Evolutionary conservation across 1,139 yeast species (phyloP).

Genomic region (Sugiyamaella grinbergsii): DNA sequence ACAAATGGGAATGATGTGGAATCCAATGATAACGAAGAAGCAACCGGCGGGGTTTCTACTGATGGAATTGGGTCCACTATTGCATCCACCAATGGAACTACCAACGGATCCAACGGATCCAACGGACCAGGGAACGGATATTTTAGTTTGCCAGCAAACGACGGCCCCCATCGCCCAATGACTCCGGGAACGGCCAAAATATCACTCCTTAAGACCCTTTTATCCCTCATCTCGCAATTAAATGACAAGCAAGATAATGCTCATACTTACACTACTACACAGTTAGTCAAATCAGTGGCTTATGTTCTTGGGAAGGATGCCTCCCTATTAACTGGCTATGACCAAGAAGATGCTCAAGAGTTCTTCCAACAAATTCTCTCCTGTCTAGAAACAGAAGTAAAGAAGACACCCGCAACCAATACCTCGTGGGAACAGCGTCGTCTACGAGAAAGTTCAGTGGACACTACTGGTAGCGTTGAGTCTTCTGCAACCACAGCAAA

Average conservation of each 20-base stretch:
- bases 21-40: neutral
- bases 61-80: too few relatives aligned
- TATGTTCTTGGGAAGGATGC: conserved; percentile 82
- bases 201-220: conserved; percentile 30
- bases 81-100: neutral
- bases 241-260: conserved; percentile 39
- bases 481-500: neutral
- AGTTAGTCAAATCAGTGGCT: conserved; percentile 68
- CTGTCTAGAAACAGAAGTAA: conserved; percentile 65
- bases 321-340: conserved; percentile 76
- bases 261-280: conserved; percentile 62
- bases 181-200: conserved; percentile 16
- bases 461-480: conserved; percentile 24
- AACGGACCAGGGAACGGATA: too few relatives aligned
- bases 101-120: too few relatives aligned
- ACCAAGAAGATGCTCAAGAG: conserved; percentile 95
- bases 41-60: neutral
- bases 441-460: conserved; percentile 18
- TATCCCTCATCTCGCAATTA: conserved; percentile 38
- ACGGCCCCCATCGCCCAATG: conserved; percentile 9
- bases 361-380: conserved; percentile 80
- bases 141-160: neutral
- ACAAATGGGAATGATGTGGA: too few relatives aligned
- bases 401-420: conserved; percentile 12
- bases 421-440: conserved; percentile 16